Base-by-base conservation (phyloP, 23 red algal genomes). In the Gracilaria gracilis region DNA sequence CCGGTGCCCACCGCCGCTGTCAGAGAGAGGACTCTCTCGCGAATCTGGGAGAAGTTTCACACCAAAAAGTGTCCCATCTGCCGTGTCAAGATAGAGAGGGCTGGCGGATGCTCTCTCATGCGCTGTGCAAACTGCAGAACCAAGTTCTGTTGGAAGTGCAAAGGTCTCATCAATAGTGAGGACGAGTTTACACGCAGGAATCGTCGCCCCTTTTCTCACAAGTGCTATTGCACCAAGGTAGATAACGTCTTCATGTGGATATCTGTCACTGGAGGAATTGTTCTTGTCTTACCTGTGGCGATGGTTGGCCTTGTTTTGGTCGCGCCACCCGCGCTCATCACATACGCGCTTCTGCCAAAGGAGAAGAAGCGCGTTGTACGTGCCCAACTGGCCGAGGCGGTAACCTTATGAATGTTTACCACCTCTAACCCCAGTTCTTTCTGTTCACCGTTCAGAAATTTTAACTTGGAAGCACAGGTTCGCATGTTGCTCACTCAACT, bases 101-200 rank as follows among this genome's bases (percentile, higher is more conserved):
- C 83, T 8, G 83, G 83, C 12, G 83, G 83, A 2, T 87, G 83
- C 34, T 87, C 83, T 13, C 83, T 65, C 38, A 87, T 87, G 83
- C 61, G 83, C 12, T 87, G 83, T 28, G 40, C 83, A 5, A 75
- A 65, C 61, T 87, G 83, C 62, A 28, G 33, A 16, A 87, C 83
- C 62, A 87, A 40, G 39, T 87, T 87, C 62, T 87, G 83, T 42
- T 87, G 83, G 83, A 71, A 65, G 62, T 87, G 83, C 66, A 57
- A 65, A 25, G 83, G 83, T 11, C 47, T 87, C 23, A 39, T 87
- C 31, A 53, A 71, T 0, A 25, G 35, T 39, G 54, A 81, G 17
- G 76, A 81, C 31, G 76, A 81, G 47, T 32, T 8, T 8, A 34
- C 46, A 21, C 31, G 32, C 29, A 3, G 23, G n/a, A 81, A 48